phyloP scores from a whole-genome alignment of 495 filamentous ascomycete species.

The Annulohypoxylon bovei region DNA sequence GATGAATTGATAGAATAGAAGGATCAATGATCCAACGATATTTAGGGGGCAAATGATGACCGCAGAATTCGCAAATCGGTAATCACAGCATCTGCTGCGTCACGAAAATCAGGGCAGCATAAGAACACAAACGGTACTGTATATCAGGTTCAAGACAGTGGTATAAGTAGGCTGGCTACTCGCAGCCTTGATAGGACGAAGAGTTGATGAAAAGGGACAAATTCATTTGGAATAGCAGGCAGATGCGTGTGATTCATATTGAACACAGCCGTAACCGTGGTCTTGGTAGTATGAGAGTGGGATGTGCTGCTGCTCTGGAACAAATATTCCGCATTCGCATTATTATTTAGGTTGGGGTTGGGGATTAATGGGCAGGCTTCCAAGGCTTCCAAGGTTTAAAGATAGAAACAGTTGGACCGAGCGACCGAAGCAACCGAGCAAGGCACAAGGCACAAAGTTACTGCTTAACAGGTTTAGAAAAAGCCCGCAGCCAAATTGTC shows the following conservation, averaged over 20 bases:
- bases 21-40: slow-evolving; percentile 17
- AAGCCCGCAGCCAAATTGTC: slow-evolving; percentile 29
- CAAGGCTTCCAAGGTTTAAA: slow-evolving; percentile 16
- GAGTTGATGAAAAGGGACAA: slow-evolving; percentile 10
- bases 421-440: not conserved
- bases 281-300: not conserved
- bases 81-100: slow-evolving; percentile 40
- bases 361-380: slow-evolving; percentile 6
- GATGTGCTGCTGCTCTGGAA: slow-evolving; percentile 2
- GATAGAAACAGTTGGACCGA: slow-evolving; percentile 16
- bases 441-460: not conserved
- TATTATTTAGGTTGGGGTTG: not conserved
- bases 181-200: not conserved
- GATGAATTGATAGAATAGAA: not conserved
- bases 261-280: slow-evolving; percentile 21
- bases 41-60: slow-evolving; percentile 17
- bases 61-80: slow-evolving; percentile 31
- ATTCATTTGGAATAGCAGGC: slow-evolving; percentile 18
- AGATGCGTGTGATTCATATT: slow-evolving; percentile 17
- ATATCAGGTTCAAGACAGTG: not conserved
- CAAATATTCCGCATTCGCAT: slow-evolving; percentile 33
- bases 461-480: slow-evolving; percentile 3
- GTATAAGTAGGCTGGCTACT: slow-evolving; percentile 5
- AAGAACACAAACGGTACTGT: slow-evolving; percentile 1
- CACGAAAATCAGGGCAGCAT: slow-evolving; percentile 40